Evolutionary conservation across 371 early-diverging fungal species (phyloP), one percentile per base, ranked within the genome.

Genomic region (Amoeboradix gromovi): DNA sequence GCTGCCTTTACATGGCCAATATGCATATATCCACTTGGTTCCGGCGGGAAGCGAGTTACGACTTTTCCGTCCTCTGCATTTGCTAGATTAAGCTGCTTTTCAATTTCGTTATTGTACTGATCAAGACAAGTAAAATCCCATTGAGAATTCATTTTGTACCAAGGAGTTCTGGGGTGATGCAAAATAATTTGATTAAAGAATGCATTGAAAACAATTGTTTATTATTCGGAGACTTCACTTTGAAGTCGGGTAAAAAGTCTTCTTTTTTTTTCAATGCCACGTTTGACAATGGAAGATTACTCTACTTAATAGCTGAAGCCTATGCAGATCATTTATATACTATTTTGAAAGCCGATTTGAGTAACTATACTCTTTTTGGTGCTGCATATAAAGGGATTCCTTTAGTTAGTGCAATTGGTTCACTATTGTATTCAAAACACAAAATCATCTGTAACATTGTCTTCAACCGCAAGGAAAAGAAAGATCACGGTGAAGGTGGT

Each of bases 1-100:
- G 96, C 98, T 66, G 99, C 99, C 82, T 98, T 98, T 68, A 93
- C 95, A 79, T 98, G 98, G 69, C 98, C 98, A 77, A 98, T 92
- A 78, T 98, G 98, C 71, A 98, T 79, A 76, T 92, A 95, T 76
- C 98, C 98, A 75, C 85, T 85, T 68, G 98, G 97, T 81, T 98
- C 98, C 17, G 98, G 98, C 68, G 98, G 95, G 83, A 98, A 98
- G 72, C 98, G 81, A 28, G 95, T 96, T 30, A 93, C 89, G 5
- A 94, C 92, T 74, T 85, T 79, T 70, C 93, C 93, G 78, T 83
- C 75, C 75, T 84, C 83, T 32, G 90, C 87, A 69, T 79, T 87
- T 69, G 84, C 80, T 70, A 97, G 78, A 69, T 5, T 16, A 12
- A 48, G 22, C 22, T 48, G 48, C 22, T 48, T 48, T 5, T 48